Evolutionary conservation across 805 yeast genomes (phyloP).

Genomic region (Tetrapisispora nanseiensis): DNA sequence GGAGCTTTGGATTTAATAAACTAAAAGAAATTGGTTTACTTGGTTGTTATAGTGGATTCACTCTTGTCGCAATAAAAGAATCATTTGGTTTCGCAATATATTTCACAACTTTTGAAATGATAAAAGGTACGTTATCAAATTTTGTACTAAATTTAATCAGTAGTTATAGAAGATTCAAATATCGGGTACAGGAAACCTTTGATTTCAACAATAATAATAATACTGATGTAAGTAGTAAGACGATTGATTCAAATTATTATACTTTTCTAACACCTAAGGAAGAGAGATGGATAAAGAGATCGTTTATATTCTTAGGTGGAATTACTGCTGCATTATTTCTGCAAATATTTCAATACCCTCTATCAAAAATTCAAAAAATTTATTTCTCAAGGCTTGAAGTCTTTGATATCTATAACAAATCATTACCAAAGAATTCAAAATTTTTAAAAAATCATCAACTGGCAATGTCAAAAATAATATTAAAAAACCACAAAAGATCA

Average conservation of each 20-base stretch:
- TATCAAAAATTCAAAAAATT: constrained; percentile 66
- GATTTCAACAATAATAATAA: background rate
- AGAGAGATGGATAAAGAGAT: constrained; percentile 20
- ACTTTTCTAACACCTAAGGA: constrained; percentile 7
- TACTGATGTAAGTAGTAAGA: background rate
- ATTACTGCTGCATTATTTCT: constrained; percentile 74
- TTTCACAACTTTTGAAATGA: constrained; percentile 68
- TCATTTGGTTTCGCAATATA: constrained; percentile 75
- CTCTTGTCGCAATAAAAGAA: constrained; percentile 70
- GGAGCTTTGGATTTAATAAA: constrained; percentile 67
- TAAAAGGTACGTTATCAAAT: constrained; percentile 59
- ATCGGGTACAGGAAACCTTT: constrained; percentile 10
- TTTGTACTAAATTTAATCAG: constrained; percentile 37
- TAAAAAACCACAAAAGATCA: constrained; percentile 2
- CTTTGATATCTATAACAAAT: constrained; percentile 3
- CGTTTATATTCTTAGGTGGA: constrained; percentile 62
- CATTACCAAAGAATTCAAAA: background rate
- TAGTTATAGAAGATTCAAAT: constrained; percentile 35
- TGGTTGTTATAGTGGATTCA: constrained; percentile 86
- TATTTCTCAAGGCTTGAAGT: constrained; percentile 76
- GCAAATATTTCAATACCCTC: constrained; percentile 74
- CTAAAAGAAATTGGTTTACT: constrained; percentile 62
- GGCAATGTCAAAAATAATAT: background rate
- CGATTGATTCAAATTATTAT: background rate
- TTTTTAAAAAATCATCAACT: background rate